Conservation (phyloP, 2,329 filamentous ascomycete species). For the Alternaria brassicae region DNA sequence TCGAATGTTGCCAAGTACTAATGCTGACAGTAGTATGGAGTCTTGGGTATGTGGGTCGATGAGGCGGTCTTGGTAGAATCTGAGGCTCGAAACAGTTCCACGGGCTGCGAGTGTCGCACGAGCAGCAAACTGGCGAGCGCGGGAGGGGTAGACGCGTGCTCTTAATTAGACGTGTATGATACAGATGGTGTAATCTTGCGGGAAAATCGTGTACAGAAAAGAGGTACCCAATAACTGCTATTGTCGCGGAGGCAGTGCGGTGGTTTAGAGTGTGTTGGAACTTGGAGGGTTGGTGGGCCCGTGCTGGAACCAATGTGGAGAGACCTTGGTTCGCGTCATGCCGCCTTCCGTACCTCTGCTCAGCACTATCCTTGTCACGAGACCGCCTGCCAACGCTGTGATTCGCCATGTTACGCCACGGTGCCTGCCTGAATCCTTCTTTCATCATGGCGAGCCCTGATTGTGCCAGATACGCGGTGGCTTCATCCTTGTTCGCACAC, state of each 20-base stretch:
- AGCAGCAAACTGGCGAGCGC: background rate
- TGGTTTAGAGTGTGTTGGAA: slow-evolving; percentile 7
- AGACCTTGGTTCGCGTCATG: slow-evolving; percentile 11
- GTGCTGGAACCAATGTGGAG: slow-evolving; percentile 16
- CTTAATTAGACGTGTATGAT: background rate
- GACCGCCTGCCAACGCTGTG: slow-evolving; percentile 6
- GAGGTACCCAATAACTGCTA: background rate
- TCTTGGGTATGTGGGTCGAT: background rate
- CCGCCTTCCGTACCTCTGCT: slow-evolving; percentile 5
- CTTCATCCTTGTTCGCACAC: background rate
- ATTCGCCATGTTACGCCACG: slow-evolving; percentile 4
- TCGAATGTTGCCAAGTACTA: background rate
- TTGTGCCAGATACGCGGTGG: background rate
- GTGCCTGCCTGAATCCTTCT: slow-evolving; percentile 8
- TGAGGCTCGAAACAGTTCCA: slow-evolving; percentile 1
- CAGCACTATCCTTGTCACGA: slow-evolving; percentile 7
- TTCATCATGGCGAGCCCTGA: background rate
- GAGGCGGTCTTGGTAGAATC: background rate
- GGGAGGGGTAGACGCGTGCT: background rate
- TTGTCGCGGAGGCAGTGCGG: slow-evolving; percentile 2
- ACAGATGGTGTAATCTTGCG: background rate
- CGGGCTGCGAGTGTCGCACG: slow-evolving; percentile 1
- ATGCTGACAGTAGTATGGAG: background rate
- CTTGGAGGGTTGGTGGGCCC: slow-evolving; percentile 10
- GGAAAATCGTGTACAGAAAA: background rate